Evolutionary conservation across 108 stramenopile species (phyloP).

Genomic region (Pseudonitzschia multiseries): DNA sequence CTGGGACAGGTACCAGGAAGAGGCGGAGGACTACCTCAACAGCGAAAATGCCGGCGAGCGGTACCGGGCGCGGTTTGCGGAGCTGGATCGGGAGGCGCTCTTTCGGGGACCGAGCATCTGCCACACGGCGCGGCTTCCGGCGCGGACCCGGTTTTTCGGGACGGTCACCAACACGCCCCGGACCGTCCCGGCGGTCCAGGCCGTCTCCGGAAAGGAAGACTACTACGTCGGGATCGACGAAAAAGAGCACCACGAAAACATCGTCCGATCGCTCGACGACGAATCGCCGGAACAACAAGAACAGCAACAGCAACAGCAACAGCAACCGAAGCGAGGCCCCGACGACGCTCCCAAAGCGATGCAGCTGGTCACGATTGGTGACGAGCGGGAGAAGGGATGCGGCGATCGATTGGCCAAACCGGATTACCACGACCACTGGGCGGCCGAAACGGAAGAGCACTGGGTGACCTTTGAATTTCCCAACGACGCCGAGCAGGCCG

Average conservation of each 20-base stretch:
- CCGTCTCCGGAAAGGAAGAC: neutral
- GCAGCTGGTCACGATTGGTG: neutral
- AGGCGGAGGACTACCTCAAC: neutral
- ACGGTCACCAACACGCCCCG: neutral
- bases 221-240: neutral
- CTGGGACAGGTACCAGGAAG: neutral
- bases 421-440: neutral
- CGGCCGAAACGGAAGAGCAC: conserved; percentile 7
- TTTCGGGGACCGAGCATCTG: conserved; percentile 21
- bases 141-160: conserved; percentile 21
- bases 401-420: neutral
- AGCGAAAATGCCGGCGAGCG: neutral
- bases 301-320: no score
- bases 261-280: no score
- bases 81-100: neutral
- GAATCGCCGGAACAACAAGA: neutral
- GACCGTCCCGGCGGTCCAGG: neutral
- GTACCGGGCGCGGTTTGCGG: neutral
- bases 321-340: no score
- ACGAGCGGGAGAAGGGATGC: neutral
- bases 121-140: conserved; percentile 21
- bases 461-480: conserved; percentile 36
- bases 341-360: neutral
- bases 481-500: conserved; percentile 38
- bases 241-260: neutral